Percentiles rank a stretch among this genome's conserved stretches.
Evolutionary conservation across 306 rosid genomes (phyloP).

Genomic region (Urtica urens): DNA sequence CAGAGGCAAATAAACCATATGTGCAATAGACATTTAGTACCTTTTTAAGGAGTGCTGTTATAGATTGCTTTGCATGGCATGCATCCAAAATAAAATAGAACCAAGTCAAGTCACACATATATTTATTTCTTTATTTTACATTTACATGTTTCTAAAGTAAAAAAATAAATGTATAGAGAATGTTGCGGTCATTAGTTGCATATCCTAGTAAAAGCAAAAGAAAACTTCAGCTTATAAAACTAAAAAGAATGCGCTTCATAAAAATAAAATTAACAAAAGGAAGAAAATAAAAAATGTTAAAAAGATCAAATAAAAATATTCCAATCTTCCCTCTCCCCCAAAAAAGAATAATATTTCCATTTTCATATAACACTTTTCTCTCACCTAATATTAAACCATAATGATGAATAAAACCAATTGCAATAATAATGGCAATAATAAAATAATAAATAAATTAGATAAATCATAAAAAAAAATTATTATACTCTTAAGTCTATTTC

Average conservation of each 20-base stretch:
- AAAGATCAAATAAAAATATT: no score
- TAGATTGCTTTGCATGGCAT: no score
- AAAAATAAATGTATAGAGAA: neutral
- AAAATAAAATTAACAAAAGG: neutral
- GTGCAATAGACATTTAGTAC: no score
- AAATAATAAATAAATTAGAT: neutral
- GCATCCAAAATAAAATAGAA: no score
- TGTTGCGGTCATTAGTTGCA: neutral
- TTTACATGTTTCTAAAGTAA: neutral
- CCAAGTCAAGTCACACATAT: no score
- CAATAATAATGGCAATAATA: slow-evolving; percentile 1
- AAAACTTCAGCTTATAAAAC: no score
- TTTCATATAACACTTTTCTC: neutral
- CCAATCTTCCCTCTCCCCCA: no score
- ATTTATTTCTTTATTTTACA: no score
- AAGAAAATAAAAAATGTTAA: no score
- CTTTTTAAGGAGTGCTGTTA: no score
- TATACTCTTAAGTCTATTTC: slow-evolving; percentile 15
- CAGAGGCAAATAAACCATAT: no score
- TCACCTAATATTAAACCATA: slow-evolving; percentile 10
- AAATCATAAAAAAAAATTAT: slow-evolving; percentile 2
- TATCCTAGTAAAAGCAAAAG: neutral
- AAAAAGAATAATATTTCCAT: neutral
- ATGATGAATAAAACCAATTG: slow-evolving; percentile 3
- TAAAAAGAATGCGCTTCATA: neutral